Percentiles rank a stretch among this genome's conserved stretches.
Conservation (phyloP, 2,329 filamentous ascomycete genomes). For the Trichoderma koningiopsis region DNA sequence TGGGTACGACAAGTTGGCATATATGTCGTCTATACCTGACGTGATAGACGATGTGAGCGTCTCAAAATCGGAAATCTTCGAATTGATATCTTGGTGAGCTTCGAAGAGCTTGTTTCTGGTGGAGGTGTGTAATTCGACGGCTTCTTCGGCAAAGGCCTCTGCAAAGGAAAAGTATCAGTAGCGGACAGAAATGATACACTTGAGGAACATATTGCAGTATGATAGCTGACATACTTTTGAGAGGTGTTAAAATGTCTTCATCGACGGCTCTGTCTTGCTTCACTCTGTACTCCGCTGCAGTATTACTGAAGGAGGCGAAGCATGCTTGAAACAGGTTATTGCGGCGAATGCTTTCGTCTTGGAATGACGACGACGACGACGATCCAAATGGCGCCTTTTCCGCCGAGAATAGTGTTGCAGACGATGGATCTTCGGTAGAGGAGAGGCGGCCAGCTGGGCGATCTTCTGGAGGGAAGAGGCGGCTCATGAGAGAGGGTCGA, state of each 20-base stretch:
- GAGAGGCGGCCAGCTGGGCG: neutral
- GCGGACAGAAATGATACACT: no score
- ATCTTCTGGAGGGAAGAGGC: neutral
- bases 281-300: neutral
- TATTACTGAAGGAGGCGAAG: constrained; percentile 23
- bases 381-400: neutral
- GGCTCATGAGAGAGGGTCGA: neutral
- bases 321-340: constrained; percentile 33
- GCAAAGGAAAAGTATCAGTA: neutral
- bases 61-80: constrained; percentile 31
- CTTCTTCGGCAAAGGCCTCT: constrained; percentile 34
- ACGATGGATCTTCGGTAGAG: constrained; percentile 23
- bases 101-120: constrained; percentile 30
- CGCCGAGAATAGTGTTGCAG: constrained; percentile 28
- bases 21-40: constrained; percentile 32
- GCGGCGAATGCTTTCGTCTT: neutral
- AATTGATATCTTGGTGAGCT: constrained; percentile 31
- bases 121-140: constrained; percentile 30
- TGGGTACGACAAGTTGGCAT: constrained; percentile 38
- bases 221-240: constrained; percentile 32
- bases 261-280: neutral
- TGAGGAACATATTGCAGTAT: no score
- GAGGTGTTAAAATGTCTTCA: constrained; percentile 22
- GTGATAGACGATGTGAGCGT: constrained; percentile 28
- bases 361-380: neutral